These are phyloP conservation scores for Salisapilia sapeloensis DNA, from an alignment of 352 stramenopile species.

Conservation along the genomic window DNA sequence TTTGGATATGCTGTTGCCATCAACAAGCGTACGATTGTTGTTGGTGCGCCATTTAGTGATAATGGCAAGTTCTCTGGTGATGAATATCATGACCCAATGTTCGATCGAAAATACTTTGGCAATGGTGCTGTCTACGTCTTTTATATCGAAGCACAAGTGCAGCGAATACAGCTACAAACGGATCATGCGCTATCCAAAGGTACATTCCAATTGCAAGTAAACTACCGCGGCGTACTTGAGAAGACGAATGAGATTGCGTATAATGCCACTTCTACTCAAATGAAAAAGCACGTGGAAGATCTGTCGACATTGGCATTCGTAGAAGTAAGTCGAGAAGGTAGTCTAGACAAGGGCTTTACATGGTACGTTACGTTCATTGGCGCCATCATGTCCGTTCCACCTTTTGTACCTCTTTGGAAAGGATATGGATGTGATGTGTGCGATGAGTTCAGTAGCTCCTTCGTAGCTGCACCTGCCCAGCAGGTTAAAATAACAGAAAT, in stretches of 20 bases:
- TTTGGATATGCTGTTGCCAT: slow-evolving; percentile 82
- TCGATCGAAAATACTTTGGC: slow-evolving; percentile 47
- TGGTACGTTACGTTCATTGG: slow-evolving; percentile 74
- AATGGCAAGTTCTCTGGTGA: slow-evolving; percentile 34
- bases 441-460: slow-evolving; percentile 52
- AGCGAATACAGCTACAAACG: slow-evolving; percentile 32
- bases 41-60: slow-evolving; percentile 77
- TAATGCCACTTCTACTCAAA: slow-evolving; percentile 25
- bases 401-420: slow-evolving; percentile 45
- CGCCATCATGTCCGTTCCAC: slow-evolving; percentile 37
- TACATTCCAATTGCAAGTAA: slow-evolving; percentile 56
- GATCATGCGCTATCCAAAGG: slow-evolving; percentile 45
- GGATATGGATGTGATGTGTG: slow-evolving; percentile 48
- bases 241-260: slow-evolving; percentile 47
- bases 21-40: slow-evolving; percentile 68
- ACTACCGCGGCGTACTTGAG: slow-evolving; percentile 32
- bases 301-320: slow-evolving; percentile 68
- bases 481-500: slow-evolving; percentile 40
- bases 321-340: slow-evolving; percentile 47
- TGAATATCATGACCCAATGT: slow-evolving; percentile 35
- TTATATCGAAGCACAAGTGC: slow-evolving; percentile 56
- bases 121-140: slow-evolving; percentile 61
- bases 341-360: slow-evolving; percentile 59
- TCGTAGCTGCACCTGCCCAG: slow-evolving; percentile 20
- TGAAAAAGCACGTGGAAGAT: slow-evolving; percentile 74